Conservation (phyloP, 306 rosid species). For the Hippophae gyantsensis region DNA sequence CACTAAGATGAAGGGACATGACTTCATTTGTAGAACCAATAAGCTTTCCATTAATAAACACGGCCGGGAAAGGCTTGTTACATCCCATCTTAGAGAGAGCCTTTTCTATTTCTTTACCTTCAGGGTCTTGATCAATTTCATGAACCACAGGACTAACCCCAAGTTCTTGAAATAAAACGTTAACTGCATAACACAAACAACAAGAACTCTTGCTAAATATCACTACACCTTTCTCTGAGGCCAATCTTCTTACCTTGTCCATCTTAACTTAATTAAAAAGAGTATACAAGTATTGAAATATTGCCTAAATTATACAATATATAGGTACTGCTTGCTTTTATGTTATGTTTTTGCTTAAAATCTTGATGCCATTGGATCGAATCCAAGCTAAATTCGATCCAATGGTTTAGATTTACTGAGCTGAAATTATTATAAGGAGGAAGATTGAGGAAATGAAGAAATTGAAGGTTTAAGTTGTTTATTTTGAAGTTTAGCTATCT, state of each 20-base stretch:
- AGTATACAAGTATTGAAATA: too few species aligned
- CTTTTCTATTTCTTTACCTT: constrained; percentile 81
- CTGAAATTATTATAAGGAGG: constrained; percentile 1
- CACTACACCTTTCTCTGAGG: constrained; percentile 75
- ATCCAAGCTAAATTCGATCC: constrained; percentile 41
- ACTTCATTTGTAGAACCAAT: constrained; percentile 88
- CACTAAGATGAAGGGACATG: constrained; percentile 93
- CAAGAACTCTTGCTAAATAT: constrained; percentile 94
- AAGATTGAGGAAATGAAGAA: constrained; percentile 22
- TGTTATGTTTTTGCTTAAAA: constrained; percentile 19
- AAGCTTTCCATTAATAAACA: constrained; percentile 78
- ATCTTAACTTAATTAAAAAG: constrained; percentile 20
- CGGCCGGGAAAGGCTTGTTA: constrained; percentile 65
- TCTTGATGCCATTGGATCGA: constrained; percentile 44
- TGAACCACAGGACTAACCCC: constrained; percentile 45
- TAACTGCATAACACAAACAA: constrained; percentile 80
- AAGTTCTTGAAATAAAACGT: constrained; percentile 59
- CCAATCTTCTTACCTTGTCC: constrained; percentile 81
- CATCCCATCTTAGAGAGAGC: constrained; percentile 65
- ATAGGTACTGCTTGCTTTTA: background rate
- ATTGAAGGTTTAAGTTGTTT: constrained; percentile 32
- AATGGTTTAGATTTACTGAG: constrained; percentile 32
- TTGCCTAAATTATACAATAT: background rate
- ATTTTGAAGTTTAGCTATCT: constrained; percentile 35
- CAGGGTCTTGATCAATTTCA: constrained; percentile 85